Evolutionary conservation across 1,284 basidiomycete species (phyloP), one percentile per base, ranked within the genome.

Genomic region (Boletus semigastroideus): DNA sequence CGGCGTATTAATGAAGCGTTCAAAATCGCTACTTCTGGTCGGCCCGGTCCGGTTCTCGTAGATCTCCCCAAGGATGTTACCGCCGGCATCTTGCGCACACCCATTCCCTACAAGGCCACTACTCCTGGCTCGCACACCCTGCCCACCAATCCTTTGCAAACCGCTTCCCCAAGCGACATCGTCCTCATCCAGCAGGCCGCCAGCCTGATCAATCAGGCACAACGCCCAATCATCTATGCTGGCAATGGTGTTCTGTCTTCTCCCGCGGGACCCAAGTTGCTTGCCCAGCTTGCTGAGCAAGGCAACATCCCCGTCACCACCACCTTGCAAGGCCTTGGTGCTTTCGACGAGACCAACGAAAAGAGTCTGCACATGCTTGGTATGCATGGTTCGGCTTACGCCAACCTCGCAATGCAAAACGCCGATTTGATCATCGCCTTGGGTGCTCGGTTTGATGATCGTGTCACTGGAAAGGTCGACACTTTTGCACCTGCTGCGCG

Each of bases 11-110:
- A 98, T 71, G 96, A 99, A 73, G 97, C 96, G 0, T 99, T 99
- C 84, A 97, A 98, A 74, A 98, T 99, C 59, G 96, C 97, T 31
- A 97, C 92, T 3, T 93, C 93, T 10, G 97, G 96, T 2, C 86
- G 97, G 38, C 96, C 95, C 1, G 96, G 96, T 3, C 96, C 97
- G 51, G 96, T 98, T 37, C 87, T 99, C 55, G 95, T 99, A 55
- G 96, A 99, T 68, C 79, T 99, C 20, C 96, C 96, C 39, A 99
- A 99, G 74, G 97, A 99, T 69, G 86, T 99, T 51, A 99, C 96
- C 0, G 97, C 97, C 1, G 86, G 87, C 46, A 89, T 98, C 65
- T 82, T 98, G 36, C 85, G 88, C 49, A 87, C 87, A 8, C 84
- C 96, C 37, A 80, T 98, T 59, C 92, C 95, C 6, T 90, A 83